Conservation (phyloP, 2,329 filamentous ascomycete species). For the Penicillium polonicum region DNA sequence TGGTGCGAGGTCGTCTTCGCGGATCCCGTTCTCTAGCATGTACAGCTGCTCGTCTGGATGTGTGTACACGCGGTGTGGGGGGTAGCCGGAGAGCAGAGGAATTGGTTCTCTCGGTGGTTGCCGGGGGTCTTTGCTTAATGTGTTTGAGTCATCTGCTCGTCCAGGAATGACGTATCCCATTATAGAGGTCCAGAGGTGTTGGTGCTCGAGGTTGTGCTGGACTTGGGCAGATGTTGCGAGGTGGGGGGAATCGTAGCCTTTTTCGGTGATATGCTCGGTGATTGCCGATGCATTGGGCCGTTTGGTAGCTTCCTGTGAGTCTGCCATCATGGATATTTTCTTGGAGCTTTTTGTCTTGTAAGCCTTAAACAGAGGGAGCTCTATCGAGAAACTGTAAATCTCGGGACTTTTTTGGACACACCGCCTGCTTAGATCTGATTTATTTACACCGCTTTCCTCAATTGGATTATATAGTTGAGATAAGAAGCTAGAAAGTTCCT, state of each 20-base stretch:
- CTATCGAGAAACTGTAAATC: constrained; percentile 1
- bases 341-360: not conserved
- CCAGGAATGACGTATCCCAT: constrained; percentile 44
- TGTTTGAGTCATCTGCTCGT: not conserved
- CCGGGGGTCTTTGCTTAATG: not conserved
- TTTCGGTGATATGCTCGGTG: constrained; percentile 38
- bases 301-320: not conserved
- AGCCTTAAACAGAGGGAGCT: not conserved
- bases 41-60: constrained; percentile 65
- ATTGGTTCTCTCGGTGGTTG: constrained; percentile 26
- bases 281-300: constrained; percentile 39
- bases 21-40: constrained; percentile 53
- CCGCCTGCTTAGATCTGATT: constrained; percentile 6
- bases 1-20: constrained; percentile 47
- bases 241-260: constrained; percentile 27
- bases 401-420: constrained; percentile 4
- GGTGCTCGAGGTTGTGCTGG: constrained; percentile 62
- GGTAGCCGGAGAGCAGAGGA: constrained; percentile 59
- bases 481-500: not conserved
- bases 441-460: constrained; percentile 14
- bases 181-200: constrained; percentile 62
- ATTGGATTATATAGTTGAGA: constrained; percentile 1
- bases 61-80: constrained; percentile 59
- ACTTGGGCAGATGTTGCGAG: constrained; percentile 57
- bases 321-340: constrained; percentile 17